These are phyloP conservation scores for Penicillium egyptiacum DNA, from an alignment of 495 filamentous ascomycete species.

Conservation along the genomic window DNA sequence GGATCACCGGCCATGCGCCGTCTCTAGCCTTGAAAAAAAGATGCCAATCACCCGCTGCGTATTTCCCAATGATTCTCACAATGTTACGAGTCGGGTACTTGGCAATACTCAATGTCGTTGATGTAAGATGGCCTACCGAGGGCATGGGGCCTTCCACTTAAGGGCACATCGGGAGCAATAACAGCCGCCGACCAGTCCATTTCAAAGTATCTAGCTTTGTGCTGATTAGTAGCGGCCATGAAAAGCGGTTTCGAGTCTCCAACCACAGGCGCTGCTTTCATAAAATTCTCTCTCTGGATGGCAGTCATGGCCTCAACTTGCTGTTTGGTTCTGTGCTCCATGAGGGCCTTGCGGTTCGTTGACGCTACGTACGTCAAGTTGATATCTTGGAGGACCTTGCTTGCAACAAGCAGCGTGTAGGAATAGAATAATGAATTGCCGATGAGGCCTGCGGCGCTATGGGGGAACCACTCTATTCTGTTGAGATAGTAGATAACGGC, in stretches of 20 bases:
- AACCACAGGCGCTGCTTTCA: neutral
- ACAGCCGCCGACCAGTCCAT: slow-evolving; percentile 20
- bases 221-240: slow-evolving; percentile 12
- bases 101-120: slow-evolving; percentile 30
- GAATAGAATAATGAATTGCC: slow-evolving; percentile 34
- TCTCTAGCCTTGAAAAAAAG: slow-evolving; percentile 16
- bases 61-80: slow-evolving; percentile 41
- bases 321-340: slow-evolving; percentile 21
- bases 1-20: slow-evolving; percentile 6
- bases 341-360: slow-evolving; percentile 31
- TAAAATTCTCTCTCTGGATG: neutral
- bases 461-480: slow-evolving; percentile 28
- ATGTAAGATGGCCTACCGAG: slow-evolving; percentile 1
- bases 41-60: slow-evolving; percentile 48
- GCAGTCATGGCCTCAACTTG: slow-evolving; percentile 14
- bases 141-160: neutral
- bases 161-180: neutral
- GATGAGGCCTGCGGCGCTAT: slow-evolving; percentile 24
- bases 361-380: slow-evolving; percentile 35
- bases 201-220: slow-evolving; percentile 16
- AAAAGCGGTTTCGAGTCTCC: slow-evolving; percentile 7
- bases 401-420: slow-evolving; percentile 27
- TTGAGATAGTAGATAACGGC: slow-evolving; percentile 24
- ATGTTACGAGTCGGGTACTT: slow-evolving; percentile 26
- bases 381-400: slow-evolving; percentile 28